phyloP scores from a whole-genome alignment of 495 filamentous ascomycete genomes.

The Hypomontagnella monticulosa region DNA sequence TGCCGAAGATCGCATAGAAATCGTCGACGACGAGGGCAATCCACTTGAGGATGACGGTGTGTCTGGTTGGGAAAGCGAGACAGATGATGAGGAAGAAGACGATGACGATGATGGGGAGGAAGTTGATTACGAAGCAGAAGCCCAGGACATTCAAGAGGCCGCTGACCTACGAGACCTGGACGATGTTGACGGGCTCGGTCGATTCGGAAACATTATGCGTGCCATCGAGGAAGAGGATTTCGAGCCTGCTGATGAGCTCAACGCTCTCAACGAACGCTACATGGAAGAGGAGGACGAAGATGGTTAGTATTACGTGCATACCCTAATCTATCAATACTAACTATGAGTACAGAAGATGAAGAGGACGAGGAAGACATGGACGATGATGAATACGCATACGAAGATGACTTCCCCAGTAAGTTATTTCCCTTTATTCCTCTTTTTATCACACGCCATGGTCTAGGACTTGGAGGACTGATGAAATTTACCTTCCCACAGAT shows the following conservation, averaged over 20 bases:
- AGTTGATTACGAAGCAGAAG: slow-evolving; percentile 59
- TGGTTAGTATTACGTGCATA: slow-evolving; percentile 51
- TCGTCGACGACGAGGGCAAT: slow-evolving; percentile 65
- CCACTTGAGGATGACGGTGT: slow-evolving; percentile 61
- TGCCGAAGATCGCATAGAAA: slow-evolving; percentile 63
- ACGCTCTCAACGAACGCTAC: slow-evolving; percentile 65
- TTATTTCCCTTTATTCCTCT: slow-evolving; percentile 37
- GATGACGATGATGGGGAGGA: slow-evolving; percentile 63
- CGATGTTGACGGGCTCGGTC: slow-evolving; percentile 55
- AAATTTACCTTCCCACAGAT: slow-evolving; percentile 51
- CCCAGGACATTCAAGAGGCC: slow-evolving; percentile 54
- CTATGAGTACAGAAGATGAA: slow-evolving; percentile 62
- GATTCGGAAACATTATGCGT: slow-evolving; percentile 65
- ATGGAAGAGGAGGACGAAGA: slow-evolving; percentile 75
- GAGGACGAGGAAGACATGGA: slow-evolving; percentile 79
- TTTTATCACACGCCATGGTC: background rate
- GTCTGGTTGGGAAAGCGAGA: slow-evolving; percentile 66
- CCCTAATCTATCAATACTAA: slow-evolving; percentile 31
- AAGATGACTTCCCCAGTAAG: slow-evolving; percentile 77
- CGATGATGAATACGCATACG: slow-evolving; percentile 71
- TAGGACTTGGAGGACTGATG: slow-evolving; percentile 1
- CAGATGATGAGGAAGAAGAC: slow-evolving; percentile 63
- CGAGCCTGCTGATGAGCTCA: slow-evolving; percentile 56
- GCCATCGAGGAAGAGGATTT: slow-evolving; percentile 72
- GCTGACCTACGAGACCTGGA: slow-evolving; percentile 49